phyloP scores from a whole-genome alignment of 176 grass and related monocot genomes.

The maize (Zea mays) region DNA sequence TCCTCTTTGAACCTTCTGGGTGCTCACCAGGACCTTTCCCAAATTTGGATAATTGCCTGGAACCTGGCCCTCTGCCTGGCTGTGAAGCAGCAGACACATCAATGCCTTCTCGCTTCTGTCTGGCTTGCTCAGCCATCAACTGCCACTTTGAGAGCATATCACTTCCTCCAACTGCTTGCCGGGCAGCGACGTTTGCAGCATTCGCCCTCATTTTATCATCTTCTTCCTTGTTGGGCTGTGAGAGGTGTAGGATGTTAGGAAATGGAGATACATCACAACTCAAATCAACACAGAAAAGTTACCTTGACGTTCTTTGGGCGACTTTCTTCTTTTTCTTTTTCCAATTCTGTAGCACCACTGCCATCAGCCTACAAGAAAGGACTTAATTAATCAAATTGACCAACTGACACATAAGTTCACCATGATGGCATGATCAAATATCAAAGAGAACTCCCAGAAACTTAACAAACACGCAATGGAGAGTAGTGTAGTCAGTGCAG shows the following conservation, averaged over 20 bases:
- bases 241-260: conserved; percentile 33
- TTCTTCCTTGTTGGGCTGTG: conserved; percentile 93
- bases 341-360: conserved; percentile 50
- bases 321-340: conserved; percentile 93
- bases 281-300: conserved; percentile 30
- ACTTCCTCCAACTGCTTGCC: conserved; percentile 87
- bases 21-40: conserved; percentile 57
- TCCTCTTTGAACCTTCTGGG: conserved; percentile 72
- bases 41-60: conserved; percentile 24
- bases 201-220: conserved; percentile 98
- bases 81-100: conserved; percentile 28
- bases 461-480: neutral
- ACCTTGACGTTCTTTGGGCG: conserved; percentile 83
- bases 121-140: conserved; percentile 93
- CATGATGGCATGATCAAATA: neutral
- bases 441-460: neutral
- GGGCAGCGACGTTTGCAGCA: conserved; percentile 88
- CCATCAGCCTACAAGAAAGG: conserved; percentile 57
- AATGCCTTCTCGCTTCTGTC: conserved; percentile 74
- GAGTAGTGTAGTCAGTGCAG: neutral
- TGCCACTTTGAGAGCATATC: conserved; percentile 99
- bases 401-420: conserved; percentile 11
- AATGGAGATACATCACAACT: conserved; percentile 21
- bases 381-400: conserved; percentile 20
- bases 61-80: conserved; percentile 33